Base-by-base conservation (phyloP, 768 basidiomycete genomes). In the Sporobolomyces roseus region DNA sequence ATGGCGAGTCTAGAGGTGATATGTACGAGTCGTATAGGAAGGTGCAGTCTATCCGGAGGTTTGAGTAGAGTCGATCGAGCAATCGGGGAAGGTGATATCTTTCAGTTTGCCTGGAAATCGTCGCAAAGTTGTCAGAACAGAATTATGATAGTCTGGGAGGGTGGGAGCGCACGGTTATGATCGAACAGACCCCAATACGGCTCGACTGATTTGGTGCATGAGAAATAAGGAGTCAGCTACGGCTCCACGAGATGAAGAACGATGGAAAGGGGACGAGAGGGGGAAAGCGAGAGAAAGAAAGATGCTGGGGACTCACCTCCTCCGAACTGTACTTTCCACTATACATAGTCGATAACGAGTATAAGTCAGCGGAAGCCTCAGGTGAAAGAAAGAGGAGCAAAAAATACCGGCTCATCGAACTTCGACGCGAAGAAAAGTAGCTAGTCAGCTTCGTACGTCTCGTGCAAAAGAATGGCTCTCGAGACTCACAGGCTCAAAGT, bases 61-160 rank as follows among this genome's bases (percentile, higher is more conserved):
- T 4, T 45, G 0, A 0, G 43, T 19, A 48, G 67, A 68, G 54
- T 68, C 67, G 63, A 69, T 36, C 1, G 36, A 17, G 77, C 90
- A 91, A 52, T 79, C 74, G 8, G 88, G 88, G 61, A 91, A 83
- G 25, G 81, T 86, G 77, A 91, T 80, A 74, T 81, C 81, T 80
- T 91, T 90, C 75, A 90, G 82, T 29, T 84, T 86, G 17, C 56
- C 56, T 59, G 25, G 25, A 30, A 41, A 9, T 41, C 38, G 38
- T 17, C 9, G 38, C 38, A 17, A 41, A 9, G 38, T 9, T 9
- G 38, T 9, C 38, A 41, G 38, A 41, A 41, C n/a, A n/a, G n/a
- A n/a, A n/a, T n/a, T n/a, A n/a, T n/a, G n/a, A n/a, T n/a, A n/a
- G n/a, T n/a, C n/a, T 50, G 27, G 10, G 10, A 9, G 49, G 51